Evolutionary conservation across 805 yeast species (phyloP).

Genomic region (Peterozyma toletana): DNA sequence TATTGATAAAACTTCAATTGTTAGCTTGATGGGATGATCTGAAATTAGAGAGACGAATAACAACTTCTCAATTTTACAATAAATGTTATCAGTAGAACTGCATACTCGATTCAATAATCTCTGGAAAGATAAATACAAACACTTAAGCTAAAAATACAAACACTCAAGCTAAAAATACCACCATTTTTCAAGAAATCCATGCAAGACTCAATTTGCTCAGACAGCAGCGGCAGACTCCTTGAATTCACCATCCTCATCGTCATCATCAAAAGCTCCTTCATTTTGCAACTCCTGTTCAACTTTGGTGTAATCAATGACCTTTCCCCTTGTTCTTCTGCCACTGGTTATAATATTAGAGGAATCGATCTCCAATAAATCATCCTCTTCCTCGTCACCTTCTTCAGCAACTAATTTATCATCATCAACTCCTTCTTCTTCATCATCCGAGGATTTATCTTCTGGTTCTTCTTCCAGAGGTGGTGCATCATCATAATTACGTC

Average conservation of each 20-base stretch:
- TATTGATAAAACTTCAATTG: too few species aligned
- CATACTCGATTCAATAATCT: too few species aligned
- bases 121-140: too few species aligned
- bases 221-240: conserved; percentile 26
- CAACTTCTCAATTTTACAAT: too few species aligned
- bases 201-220: too few species aligned
- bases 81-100: too few species aligned
- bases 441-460: conserved; percentile 28
- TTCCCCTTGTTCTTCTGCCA: conserved; percentile 88
- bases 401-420: conserved; percentile 47
- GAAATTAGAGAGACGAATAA: too few species aligned
- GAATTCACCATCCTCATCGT: conserved; percentile 39
- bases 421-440: conserved; percentile 30
- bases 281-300: conserved; percentile 66
- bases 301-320: conserved; percentile 75
- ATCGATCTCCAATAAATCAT: conserved; percentile 75
- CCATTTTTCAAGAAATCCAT: too few species aligned
- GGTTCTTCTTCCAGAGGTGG: conserved; percentile 47
- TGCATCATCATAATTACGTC: conserved; percentile 56
- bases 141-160: too few species aligned
- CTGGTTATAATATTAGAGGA: conserved; percentile 74
- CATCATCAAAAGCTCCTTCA: conserved; percentile 36
- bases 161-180: too few species aligned
- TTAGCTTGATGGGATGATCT: too few species aligned
- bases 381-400: conserved; percentile 62